Conservation (phyloP, 164 flowering plant species). For the Annona cherimola region DNA sequence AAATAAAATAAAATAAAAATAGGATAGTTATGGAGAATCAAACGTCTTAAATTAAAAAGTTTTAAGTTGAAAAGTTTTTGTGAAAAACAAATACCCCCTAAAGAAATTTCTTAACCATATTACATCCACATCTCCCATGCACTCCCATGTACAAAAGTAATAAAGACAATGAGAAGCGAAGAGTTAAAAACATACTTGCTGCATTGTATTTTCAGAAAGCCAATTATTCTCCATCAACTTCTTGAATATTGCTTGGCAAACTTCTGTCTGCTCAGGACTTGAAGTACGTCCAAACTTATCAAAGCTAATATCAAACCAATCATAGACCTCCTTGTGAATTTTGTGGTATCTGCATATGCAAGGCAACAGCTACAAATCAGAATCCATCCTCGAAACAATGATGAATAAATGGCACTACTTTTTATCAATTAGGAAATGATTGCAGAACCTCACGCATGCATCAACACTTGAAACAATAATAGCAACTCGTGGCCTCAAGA, state of each 20-base stretch:
- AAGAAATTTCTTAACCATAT: background rate
- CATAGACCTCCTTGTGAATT: constrained; percentile 73
- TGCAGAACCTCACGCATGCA: too few species aligned
- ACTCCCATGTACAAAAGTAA: background rate
- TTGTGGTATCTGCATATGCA: constrained; percentile 57
- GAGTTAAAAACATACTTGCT: constrained; percentile 46
- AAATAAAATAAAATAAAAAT: too few species aligned
- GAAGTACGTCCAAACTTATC: constrained; percentile 97
- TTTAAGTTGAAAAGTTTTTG: too few species aligned
- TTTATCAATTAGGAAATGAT: too few species aligned
- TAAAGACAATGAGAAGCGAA: background rate
- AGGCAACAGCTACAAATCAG: too few species aligned
- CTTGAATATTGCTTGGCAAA: constrained; percentile 80
- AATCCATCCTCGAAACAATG: too few species aligned
- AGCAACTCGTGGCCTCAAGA: too few species aligned
- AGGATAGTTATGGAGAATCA: too few species aligned
- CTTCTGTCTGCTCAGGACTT: constrained; percentile 77
- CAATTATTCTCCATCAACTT: constrained; percentile 72
- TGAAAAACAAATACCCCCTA: background rate
- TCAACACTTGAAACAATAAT: too few species aligned
- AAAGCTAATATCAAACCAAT: constrained; percentile 84
- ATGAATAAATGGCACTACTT: too few species aligned
- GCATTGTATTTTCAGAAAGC: constrained; percentile 85
- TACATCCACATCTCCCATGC: background rate
- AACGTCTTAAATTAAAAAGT: too few species aligned